Base-by-base conservation (phyloP, 768 basidiomycete species). In the Boletus edulis region DNA sequence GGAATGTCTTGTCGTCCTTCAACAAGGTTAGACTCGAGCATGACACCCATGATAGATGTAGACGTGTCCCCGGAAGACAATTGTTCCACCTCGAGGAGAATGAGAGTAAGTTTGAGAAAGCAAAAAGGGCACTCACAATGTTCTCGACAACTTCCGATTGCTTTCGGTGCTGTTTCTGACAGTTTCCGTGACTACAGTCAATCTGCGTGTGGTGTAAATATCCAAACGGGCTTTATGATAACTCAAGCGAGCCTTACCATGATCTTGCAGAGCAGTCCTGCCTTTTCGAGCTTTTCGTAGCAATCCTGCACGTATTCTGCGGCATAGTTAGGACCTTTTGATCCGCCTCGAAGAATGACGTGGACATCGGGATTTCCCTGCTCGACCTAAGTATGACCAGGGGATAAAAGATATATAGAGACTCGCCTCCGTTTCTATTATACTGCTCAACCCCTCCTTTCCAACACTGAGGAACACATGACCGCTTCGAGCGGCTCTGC, bases 391-490 rank as follows among this genome's bases (percentile, higher is more conserved):
- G 61, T n/a, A 54, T 11, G 48, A 32, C 18, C 38, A 44, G 32
- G 32, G 14, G 11, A 34, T 34, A 8, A 43, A 13, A 14, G 31
- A 44, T 7, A 31, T 3, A 31, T 2, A 39, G 41, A 46, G 37
- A 69, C 75, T 41, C 47, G 86, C 94, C 72, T 87, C 85, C 1
- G 97, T 98, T 77, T 98, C 96, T 53, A 98, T 87, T 61, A 98
- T 94, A 67, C 91, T 90, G 63, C 89, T 91, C 62, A 95, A 72
- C 13, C 96, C 96, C 73, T 97, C 94, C 75, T 98, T 98, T 31
- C 95, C 97, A 32, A 99, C 97, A 62, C 87, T 90, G 17, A 99
- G 80, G 83, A 99, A 99, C 55, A 94, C 92, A 72, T 99, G 96
- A 1, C 91, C 91, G 52, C 82, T 81, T 55, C 85, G 82, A 17